Evolutionary conservation across 805 yeast species (phyloP).

Genomic region (Suhomyces vadensis): DNA sequence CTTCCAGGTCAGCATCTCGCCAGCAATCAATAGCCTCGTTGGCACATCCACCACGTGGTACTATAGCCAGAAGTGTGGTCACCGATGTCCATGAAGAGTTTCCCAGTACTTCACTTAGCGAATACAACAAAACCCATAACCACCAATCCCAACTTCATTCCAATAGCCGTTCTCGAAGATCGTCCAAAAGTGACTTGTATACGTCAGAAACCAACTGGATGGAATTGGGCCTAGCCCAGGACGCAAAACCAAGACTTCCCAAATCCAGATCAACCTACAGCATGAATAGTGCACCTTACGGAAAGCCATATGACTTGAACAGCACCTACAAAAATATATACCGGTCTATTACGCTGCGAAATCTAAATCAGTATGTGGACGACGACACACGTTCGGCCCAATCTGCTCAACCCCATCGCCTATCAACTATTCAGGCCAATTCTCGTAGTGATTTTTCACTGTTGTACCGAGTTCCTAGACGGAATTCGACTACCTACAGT

Average conservation of each 20-base stretch:
- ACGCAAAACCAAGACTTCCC: constrained; percentile 7
- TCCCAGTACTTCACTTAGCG: constrained; percentile 39
- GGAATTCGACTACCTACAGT: constrained; percentile 1
- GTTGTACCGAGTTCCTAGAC: constrained; percentile 1
- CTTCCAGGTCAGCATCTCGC: constrained; percentile 15
- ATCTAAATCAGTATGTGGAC: constrained; percentile 21
- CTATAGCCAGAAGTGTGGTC: constrained; percentile 7
- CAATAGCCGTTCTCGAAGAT: constrained; percentile 23
- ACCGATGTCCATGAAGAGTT: constrained; percentile 21
- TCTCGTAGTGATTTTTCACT: background rate
- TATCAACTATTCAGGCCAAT: background rate
- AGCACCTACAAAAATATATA: constrained; percentile 37
- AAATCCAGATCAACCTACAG: constrained; percentile 28
- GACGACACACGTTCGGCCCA: constrained; percentile 16
- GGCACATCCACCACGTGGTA: background rate
- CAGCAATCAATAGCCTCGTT: constrained; percentile 3
- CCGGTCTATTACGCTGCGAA: constrained; percentile 37
- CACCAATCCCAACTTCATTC: constrained; percentile 9
- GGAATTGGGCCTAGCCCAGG: constrained; percentile 31
- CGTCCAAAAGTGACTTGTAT: constrained; percentile 43
- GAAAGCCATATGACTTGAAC: constrained; percentile 22
- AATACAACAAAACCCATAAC: constrained; percentile 30
- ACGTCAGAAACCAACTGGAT: constrained; percentile 52
- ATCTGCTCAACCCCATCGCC: constrained; percentile 17
- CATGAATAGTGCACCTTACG: constrained; percentile 17